Evolutionary conservation across 2,329 filamentous ascomycete genomes (phyloP), one percentile per base, ranked within the genome.

Genomic region (Alternaria hordeiaustralica): DNA sequence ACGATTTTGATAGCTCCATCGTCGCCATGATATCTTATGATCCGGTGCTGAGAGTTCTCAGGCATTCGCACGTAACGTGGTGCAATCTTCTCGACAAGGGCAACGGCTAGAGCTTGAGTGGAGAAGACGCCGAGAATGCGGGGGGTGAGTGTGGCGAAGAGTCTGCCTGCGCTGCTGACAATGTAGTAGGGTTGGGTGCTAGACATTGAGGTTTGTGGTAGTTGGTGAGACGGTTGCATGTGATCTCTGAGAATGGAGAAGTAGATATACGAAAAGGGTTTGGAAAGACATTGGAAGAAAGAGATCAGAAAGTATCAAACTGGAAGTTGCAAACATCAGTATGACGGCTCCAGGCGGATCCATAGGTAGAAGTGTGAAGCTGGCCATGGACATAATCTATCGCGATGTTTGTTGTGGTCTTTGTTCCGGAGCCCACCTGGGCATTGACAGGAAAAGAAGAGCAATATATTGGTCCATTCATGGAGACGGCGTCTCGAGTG

Each of bases 1-100:
- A 5, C 36, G 36, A 41, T 41, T 10, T 41, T 41, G 15, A 41
- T n/a, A 8, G 2, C 15, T 8, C 4, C 10, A n/a, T 41, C 15
- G 7, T 5, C 2, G 15, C 33, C 33, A 41, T 10, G 0, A 15
- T 9, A 41, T 1, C 8, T 5, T n/a, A n/a, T 41, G 10, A n/a
- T 2, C 2, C 15, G 3, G 4, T 0, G 15, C 15, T n/a, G 0
- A 18, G 2, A 3, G 36, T 3, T 4, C n/a, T 36, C 1, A n/a
- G 15, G 15, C n/a, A 18, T 1, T 18, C 2, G 36, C 5, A 3
- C 8, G 4, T 5, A 6, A 9, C 6, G 7, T 9, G 15, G 33
- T 41, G 15, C 3, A 11, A 18, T 41, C 2, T 3, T 41, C 11
- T 18, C 0, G 36, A 18, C 36, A 41, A 4, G 1, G n/a, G 36